These are phyloP conservation scores for Aspergillus costaricaensis DNA, from an alignment of 2,329 filamentous ascomycete genomes.

Conservation along the genomic window DNA sequence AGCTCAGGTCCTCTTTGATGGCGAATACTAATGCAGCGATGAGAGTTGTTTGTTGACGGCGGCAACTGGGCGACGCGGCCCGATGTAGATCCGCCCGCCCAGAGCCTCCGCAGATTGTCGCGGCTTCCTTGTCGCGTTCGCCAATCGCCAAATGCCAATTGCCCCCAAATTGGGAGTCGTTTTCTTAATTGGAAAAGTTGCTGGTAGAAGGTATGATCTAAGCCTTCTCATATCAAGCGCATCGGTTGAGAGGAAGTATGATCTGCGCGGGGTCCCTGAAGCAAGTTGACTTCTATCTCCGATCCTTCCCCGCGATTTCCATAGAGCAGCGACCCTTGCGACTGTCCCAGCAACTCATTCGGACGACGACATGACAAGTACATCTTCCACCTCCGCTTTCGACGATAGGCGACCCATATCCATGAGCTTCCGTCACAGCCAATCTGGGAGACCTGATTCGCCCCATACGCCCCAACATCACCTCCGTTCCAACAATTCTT, in stretches of 20 bases:
- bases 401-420: constrained; percentile 15
- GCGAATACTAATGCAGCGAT: neutral
- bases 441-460: constrained; percentile 42
- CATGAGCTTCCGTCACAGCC: constrained; percentile 34
- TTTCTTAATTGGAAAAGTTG: neutral
- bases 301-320: constrained; percentile 18
- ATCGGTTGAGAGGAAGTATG: constrained; percentile 15
- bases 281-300: constrained; percentile 11
- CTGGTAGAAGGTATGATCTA: constrained; percentile 9
- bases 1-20: neutral
- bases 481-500: constrained; percentile 54
- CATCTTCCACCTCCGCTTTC: constrained; percentile 19
- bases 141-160: neutral
- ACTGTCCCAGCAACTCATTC: neutral
- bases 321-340: neutral
- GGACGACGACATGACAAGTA: constrained; percentile 19
- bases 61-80: constrained; percentile 32
- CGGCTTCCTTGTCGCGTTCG: constrained; percentile 6
- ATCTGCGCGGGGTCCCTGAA: constrained; percentile 1
- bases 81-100: constrained; percentile 38
- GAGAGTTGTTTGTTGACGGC: constrained; percentile 26
- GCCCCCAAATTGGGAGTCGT: neutral
- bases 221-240: neutral
- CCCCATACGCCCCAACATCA: constrained; percentile 62
- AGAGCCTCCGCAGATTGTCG: neutral